These are phyloP conservation scores for Ophiocordyceps australis DNA, from an alignment of 2,329 filamentous ascomycete genomes.

Conservation along the genomic window DNA sequence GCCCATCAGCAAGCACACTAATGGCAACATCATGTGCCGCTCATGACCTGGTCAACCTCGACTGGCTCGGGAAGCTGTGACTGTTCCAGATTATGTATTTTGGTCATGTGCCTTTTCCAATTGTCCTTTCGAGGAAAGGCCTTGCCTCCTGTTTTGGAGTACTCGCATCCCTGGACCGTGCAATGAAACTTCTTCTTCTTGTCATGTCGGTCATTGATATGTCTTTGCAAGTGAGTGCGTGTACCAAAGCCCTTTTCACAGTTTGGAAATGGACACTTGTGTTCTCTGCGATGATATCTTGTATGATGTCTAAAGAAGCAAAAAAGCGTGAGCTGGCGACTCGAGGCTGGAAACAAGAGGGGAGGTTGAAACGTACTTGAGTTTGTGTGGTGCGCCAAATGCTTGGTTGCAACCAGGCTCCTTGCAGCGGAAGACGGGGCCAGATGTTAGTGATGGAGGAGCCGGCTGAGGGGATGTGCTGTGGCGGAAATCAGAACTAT, in stretches of 20 bases:
- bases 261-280: conserved; percentile 32
- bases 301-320: conserved; percentile 30
- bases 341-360: neutral
- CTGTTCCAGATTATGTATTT: conserved; percentile 32
- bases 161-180: conserved; percentile 31
- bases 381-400: conserved; percentile 40
- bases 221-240: conserved; percentile 41
- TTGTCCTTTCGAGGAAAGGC: conserved; percentile 44
- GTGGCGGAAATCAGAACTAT: conserved; percentile 16
- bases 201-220: conserved; percentile 42
- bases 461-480: conserved; percentile 15
- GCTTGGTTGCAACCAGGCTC: conserved; percentile 18
- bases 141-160: conserved; percentile 36
- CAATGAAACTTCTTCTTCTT: conserved; percentile 44
- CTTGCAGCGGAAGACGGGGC: conserved; percentile 14
- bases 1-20: too few species aligned
- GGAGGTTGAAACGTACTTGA: conserved; percentile 23
- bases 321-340: conserved; percentile 3
- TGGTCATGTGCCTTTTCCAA: conserved; percentile 43
- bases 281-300: conserved; percentile 40
- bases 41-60: conserved; percentile 18
- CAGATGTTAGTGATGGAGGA: conserved; percentile 11
- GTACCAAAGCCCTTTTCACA: conserved; percentile 41
- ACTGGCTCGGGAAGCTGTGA: conserved; percentile 20
- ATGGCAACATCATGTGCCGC: conserved; percentile 5